phyloP scores from a whole-genome alignment of 768 basidiomycete species.

The Tulasnella calospora region DNA sequence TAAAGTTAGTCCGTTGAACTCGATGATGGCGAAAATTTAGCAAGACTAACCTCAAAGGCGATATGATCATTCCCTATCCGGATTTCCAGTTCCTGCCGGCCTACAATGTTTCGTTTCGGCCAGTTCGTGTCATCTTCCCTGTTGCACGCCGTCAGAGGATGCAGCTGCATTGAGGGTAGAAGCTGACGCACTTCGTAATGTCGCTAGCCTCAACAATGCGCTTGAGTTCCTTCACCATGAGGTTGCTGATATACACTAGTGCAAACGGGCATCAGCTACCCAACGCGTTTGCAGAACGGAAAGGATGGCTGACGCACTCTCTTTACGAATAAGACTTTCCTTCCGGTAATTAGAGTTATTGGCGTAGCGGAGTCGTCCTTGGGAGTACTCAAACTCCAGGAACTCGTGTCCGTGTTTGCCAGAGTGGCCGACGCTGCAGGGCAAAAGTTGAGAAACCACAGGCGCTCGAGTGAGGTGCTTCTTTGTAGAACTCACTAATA shows the following conservation, averaged over 20 bases:
- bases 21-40: not conserved
- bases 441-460: not conserved
- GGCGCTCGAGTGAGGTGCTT: not conserved
- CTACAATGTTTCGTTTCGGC: conserved; percentile 99
- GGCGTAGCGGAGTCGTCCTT: conserved; percentile 93
- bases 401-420: conserved; percentile 98
- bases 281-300: not conserved
- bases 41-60: conserved; percentile 75
- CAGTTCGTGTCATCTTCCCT: conserved; percentile 98
- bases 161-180: not conserved
- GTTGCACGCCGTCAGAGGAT: conserved; percentile 14
- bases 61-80: conserved; percentile 92
- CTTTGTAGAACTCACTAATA: conserved; percentile 45
- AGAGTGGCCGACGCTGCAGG: conserved; percentile 88
- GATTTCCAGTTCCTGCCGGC: conserved; percentile 97
- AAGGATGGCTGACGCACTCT: conserved; percentile 59
- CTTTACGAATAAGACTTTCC: conserved; percentile 96
- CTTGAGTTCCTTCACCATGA: conserved; percentile 92
- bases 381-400: conserved; percentile 96
- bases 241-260: conserved; percentile 88
- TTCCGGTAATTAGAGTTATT: conserved; percentile 99
- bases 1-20: not conserved
- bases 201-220: conserved; percentile 89
- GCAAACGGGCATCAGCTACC: not conserved
- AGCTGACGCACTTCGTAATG: conserved; percentile 72